Evolutionary conservation across 2,329 filamentous ascomycete species (phyloP), one percentile per base, ranked within the genome.

Genomic region (Apiospora koreana): DNA sequence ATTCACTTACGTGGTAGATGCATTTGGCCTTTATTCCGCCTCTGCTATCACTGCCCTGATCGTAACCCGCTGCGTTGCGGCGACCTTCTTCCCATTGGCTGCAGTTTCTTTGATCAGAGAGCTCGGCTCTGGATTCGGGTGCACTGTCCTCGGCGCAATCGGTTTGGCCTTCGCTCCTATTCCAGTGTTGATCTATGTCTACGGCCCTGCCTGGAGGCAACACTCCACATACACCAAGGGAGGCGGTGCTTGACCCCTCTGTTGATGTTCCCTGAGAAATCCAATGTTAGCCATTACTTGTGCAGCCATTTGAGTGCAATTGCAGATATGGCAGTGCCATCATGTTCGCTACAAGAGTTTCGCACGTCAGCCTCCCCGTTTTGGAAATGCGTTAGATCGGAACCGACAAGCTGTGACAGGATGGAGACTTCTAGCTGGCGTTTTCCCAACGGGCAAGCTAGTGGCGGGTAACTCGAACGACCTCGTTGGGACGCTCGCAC

Each of bases 11-110:
- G 82, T 89, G 0, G 87, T 89, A 2, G 88, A 90, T 71, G 86
- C 87, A 0, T 88, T 85, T 70, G 86, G 87, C 0, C 71, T 86
- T 7, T 89, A 87, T 74, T 85, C 87, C 1, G 88, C 88, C 0
- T 88, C 86, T 14, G 87, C 87, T 1, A 83, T 89, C 80, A 89
- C 87, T 0, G 86, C 85, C 0, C 75, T 89, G 6, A 87, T 90
- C 70, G 86, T 89, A 1, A 82, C 82, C 1, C 80, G 87, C 46
- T 89, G 87, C 71, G 77, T 91, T 0, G 83, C 85, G 78, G 85
- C 87, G 3, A 89, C 88, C 0, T 86, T 91, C 54, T 73, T 91
- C 41, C 89, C 89, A 0, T 79, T 91, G 62, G 78, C 82, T 0
- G 82, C 85, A 1, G 83, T 79, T 1, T 86, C 87, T 0, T 74